These are phyloP conservation scores for Neurospora sp. DNA, from an alignment of 495 filamentous ascomycete species.

Conservation along the genomic window DNA sequence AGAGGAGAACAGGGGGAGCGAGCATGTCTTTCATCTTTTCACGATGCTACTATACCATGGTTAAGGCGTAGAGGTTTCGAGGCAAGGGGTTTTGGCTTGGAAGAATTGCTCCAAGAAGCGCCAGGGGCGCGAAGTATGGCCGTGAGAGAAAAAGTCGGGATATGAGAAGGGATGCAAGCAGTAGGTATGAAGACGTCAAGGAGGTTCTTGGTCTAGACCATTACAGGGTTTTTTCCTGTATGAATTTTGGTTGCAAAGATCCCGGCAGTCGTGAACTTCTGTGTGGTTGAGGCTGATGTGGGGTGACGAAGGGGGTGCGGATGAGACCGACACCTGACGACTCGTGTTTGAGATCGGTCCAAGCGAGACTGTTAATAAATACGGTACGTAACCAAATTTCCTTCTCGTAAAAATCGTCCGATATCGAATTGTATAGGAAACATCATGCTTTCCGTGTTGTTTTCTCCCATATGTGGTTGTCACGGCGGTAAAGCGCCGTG, in stretches of 20 bases:
- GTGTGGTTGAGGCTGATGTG: constrained; percentile 17
- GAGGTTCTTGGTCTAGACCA: neutral
- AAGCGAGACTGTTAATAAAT: constrained; percentile 15
- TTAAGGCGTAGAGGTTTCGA: neutral
- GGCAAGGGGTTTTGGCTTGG: neutral
- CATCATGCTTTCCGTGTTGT: neutral
- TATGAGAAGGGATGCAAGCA: neutral
- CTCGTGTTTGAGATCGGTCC: constrained; percentile 24
- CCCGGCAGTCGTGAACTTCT: neutral
- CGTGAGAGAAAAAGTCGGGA: neutral
- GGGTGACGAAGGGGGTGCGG: constrained; percentile 11
- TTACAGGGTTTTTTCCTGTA: neutral
- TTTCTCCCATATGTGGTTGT: neutral
- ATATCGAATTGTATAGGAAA: neutral
- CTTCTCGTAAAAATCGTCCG: neutral
- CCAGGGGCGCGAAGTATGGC: neutral
- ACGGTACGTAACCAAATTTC: neutral
- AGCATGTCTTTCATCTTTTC: neutral
- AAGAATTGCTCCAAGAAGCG: neutral
- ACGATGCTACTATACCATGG: neutral
- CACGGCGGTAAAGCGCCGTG: neutral
- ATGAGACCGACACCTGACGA: constrained; percentile 28
- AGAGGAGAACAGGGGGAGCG: neutral
- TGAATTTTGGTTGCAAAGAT: neutral
- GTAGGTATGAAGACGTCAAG: neutral